Base-by-base conservation (phyloP, 257 asterid species). In the Nicotiana benthamiana region DNA sequence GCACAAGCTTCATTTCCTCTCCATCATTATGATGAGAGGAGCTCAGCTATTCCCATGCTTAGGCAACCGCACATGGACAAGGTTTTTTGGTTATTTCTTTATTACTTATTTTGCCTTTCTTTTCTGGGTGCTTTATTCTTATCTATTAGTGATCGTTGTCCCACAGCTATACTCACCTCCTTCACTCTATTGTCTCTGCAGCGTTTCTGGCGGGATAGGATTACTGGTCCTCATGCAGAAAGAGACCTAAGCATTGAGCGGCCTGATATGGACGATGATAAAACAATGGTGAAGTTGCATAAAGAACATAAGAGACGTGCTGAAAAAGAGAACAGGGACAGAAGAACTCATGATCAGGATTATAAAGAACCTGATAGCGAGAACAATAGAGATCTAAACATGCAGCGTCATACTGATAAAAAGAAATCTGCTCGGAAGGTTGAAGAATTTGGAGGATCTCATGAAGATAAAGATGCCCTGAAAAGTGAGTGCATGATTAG, bases 261-360 rank as follows among this genome's bases (percentile, higher is more conserved):
- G 76, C 92, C 93, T 20, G 99, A 93, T 82, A 84, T 86, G 43
- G 97, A 92, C 62, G 98, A 93, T 77, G 97, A 92, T 83, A 96
- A 93, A 85, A 87, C 93, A 40, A 87, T 75, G 79, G 59, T 89
- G 83, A 94, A 88, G 86, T 75, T 91, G 86, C 97, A 89, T 82
- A 94, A 90, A 83, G 99, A 94, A 82, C 92, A 92, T 80, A 96
- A 92, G 90, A 91, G 86, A 89, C 96, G 90, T 67, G 82, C 80
- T 36, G 99, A 92, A 32, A 93, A 87, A 86, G 98, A 95, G 82
- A 92, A 64, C 82, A 86, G 87, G 89, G 97, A 92, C 22, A 84
- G 88, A 91, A 90, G 93, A 88, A 90, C 80, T 75, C 91, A 91
- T 83, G 97, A 90, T 85, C 93, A 75, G 87, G 97, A 92, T 80